Conservation (phyloP, 352 stramenopile species). For the Pythium plurisporium region DNA sequence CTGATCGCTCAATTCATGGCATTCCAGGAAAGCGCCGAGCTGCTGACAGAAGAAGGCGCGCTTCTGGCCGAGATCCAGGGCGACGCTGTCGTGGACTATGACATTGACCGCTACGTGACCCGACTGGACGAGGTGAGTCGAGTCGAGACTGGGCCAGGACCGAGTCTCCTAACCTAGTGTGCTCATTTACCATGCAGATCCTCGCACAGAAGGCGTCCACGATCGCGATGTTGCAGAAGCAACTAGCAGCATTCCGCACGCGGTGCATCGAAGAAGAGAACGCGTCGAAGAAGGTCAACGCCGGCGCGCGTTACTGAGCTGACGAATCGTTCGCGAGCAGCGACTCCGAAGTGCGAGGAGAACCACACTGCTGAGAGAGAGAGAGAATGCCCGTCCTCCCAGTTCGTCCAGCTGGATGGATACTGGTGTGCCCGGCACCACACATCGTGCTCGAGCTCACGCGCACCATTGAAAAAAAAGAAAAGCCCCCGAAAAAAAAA, state of each 20-base stretch:
- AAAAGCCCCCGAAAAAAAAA: background rate
- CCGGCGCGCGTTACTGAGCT: slow-evolving; percentile 18
- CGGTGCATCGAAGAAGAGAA: slow-evolving; percentile 83
- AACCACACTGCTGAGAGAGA: background rate
- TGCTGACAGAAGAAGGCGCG: slow-evolving; percentile 94
- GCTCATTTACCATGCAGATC: slow-evolving; percentile 48
- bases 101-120: slow-evolving; percentile 93
- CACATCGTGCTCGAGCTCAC: background rate
- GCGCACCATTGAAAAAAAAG: slow-evolving; percentile 1
- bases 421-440: background rate
- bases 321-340: no score
- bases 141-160: background rate
- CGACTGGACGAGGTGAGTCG: slow-evolving; percentile 81
- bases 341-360: no score
- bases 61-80: slow-evolving; percentile 84
- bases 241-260: slow-evolving; percentile 77
- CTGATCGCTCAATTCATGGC: no score
- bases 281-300: slow-evolving; percentile 41
- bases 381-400: background rate
- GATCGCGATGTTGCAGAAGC: slow-evolving; percentile 79
- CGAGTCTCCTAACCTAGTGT: background rate
- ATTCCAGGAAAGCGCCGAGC: slow-evolving; percentile 96
- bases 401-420: background rate
- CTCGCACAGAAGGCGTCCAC: slow-evolving; percentile 90
- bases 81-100: slow-evolving; percentile 88